Evolutionary conservation across 345 rosid genomes (phyloP).

Genomic region (Camelina neglecta): DNA sequence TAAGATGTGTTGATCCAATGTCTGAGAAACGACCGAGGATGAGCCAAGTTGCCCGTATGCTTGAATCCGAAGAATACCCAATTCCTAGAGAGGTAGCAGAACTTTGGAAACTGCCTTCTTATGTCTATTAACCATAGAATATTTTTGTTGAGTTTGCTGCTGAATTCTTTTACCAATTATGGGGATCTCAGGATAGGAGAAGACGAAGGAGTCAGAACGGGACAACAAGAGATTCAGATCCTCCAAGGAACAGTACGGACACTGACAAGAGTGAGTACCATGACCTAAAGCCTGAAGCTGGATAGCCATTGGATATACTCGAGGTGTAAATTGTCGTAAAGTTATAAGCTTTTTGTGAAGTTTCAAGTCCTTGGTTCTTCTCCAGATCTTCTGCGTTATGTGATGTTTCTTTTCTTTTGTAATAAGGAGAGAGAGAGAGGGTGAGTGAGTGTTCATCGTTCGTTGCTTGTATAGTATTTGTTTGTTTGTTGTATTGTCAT

Average conservation of each 20-base stretch:
- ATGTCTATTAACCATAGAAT: not conserved
- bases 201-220: constrained; percentile 41
- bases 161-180: constrained; percentile 13
- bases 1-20: constrained; percentile 97
- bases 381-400: constrained; percentile 35
- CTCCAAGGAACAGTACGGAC: constrained; percentile 50
- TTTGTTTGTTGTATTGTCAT: constrained; percentile 16
- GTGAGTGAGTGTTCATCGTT: constrained; percentile 25
- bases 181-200: constrained; percentile 41
- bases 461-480: constrained; percentile 43
- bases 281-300: constrained; percentile 42
- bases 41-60: constrained; percentile 99
- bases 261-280: constrained; percentile 44
- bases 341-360: constrained; percentile 35
- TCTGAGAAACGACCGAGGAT: constrained; percentile 92
- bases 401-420: constrained; percentile 29
- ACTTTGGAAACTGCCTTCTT: not conserved
- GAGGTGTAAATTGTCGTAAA: constrained; percentile 34
- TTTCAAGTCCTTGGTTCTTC: constrained; percentile 32
- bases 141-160: constrained; percentile 17
- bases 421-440: constrained; percentile 30
- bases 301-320: constrained; percentile 28
- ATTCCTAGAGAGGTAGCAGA: constrained; percentile 83
- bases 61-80: constrained; percentile 96
- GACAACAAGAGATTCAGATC: constrained; percentile 36